Base-by-base conservation (phyloP, 768 basidiomycete genomes). In the Auricularia sp. region DNA sequence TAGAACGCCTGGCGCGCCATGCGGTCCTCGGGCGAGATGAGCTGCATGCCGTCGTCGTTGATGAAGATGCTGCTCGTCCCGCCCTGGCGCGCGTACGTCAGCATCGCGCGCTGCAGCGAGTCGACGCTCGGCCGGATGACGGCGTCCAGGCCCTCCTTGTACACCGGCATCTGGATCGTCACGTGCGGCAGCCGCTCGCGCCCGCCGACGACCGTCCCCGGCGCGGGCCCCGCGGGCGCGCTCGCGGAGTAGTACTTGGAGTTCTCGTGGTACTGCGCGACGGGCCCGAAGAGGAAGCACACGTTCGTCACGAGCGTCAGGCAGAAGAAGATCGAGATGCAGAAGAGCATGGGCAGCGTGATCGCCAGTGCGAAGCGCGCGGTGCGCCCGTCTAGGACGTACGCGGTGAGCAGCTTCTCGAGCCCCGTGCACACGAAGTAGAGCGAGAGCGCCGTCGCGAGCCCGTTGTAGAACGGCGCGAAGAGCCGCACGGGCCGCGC, bases 321-420 rank as follows among this genome's bases (percentile, higher is more conserved):
- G 59, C 54, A 62, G 59, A 68, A 68, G 61, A 68, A 66, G 72
- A 92, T 72, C 3, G 88, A 85, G 7, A 94, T 81, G 66, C 90
- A 92, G 68, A 90, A 82, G 7, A 92, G 78, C 71, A 91, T 84
- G 0, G 92, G 92, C 0, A 80, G 73, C 1, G 89, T 85, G 18
- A 73, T 79, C 11, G 91, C 68, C 2, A 95, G 81, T 2, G 79
- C 82, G 64, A 94, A 91, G 10, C 92, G 82, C 1, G 67, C 74
- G 71, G 80, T 85, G 21, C 80, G 71, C n/a, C 83, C 79, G 71
- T 94, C 94, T 58, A 92, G 75, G 3, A 84, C 75, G 63, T 18
- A 54, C 3, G 54, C 54, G 29, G 54, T 54, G 54, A 54, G 18
- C 54, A 54, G 54, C 54, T 54, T 54, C 54, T 54, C 54, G 54